These are phyloP conservation scores for Aspergillus coremiiformis DNA, from an alignment of 495 filamentous ascomycete genomes.

Conservation along the genomic window DNA sequence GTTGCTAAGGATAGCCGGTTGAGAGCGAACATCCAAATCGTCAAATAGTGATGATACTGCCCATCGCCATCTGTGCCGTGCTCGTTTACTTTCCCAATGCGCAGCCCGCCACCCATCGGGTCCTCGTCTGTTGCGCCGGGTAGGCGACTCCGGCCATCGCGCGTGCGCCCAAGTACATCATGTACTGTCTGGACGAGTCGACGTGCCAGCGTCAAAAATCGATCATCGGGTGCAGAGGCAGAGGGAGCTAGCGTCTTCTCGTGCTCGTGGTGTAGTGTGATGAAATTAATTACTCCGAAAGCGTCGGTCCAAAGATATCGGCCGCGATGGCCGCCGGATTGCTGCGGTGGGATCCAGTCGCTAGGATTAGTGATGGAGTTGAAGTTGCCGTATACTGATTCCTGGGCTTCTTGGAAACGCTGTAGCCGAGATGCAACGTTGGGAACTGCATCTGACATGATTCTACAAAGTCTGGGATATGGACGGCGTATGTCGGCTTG, in stretches of 20 bases:
- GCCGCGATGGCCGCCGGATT: slow-evolving; percentile 55
- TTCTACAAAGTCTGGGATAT: slow-evolving; percentile 1
- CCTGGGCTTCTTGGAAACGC: slow-evolving; percentile 33
- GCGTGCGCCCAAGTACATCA: slow-evolving; percentile 46
- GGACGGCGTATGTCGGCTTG: neutral
- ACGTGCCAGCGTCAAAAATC: slow-evolving; percentile 48
- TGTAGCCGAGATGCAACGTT: slow-evolving; percentile 25
- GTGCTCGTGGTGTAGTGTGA: slow-evolving; percentile 49
- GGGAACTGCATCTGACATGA: slow-evolving; percentile 20
- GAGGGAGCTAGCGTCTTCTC: neutral
- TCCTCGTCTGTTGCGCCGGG: slow-evolving; percentile 47
- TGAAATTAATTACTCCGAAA: slow-evolving; percentile 60
- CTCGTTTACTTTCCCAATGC: slow-evolving; percentile 53
- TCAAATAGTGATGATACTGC: slow-evolving; percentile 63
- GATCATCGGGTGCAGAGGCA: slow-evolving; percentile 8
- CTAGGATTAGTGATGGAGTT: slow-evolving; percentile 22
- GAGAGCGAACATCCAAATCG: slow-evolving; percentile 64
- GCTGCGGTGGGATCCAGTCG: slow-evolving; percentile 39
- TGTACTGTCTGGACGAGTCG: slow-evolving; percentile 50
- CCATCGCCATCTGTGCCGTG: slow-evolving; percentile 52
- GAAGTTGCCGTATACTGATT: slow-evolving; percentile 36
- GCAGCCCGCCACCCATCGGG: slow-evolving; percentile 52
- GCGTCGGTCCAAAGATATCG: slow-evolving; percentile 65
- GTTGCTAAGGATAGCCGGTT: slow-evolving; percentile 51
- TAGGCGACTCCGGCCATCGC: slow-evolving; percentile 43